Base-by-base conservation (phyloP, 495 filamentous ascomycete genomes). In the Penicillium coprophilum region DNA sequence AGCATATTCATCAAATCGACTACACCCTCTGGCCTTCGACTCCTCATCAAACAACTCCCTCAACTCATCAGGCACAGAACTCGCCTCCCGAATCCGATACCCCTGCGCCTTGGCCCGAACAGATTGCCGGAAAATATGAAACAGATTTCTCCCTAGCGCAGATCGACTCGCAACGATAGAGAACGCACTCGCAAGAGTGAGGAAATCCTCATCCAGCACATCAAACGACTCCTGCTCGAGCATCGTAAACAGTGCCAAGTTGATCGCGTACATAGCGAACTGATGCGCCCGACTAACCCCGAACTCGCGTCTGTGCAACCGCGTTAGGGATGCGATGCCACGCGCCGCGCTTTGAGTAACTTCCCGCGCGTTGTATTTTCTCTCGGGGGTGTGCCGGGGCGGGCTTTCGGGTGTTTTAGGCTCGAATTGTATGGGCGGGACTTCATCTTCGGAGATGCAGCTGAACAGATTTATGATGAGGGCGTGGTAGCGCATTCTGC, bases 241-340 rank as follows among this genome's bases (percentile, higher is more conserved):
- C 59, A 79, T 52, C 0, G 68, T 65, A 55, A 77, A 79, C 3
- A 79, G 56, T 9, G 74, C 76, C 12, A 79, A 64, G 32, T 74
- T 79, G 50, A 79, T 73, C 2, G 74, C 73, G 45, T 76, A 79
- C 56, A 79, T 61, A 12, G 74, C 69, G 43, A 76, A 79, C 20
- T 72, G 67, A 55, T 79, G 76, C 6, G 72, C 71, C 24, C 73
- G 71, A 24, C 58, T 72, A 44, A 77, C 55, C 9, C 75, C 72
- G 48, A 66, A 77, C 38, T 77, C 71, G 10, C 65, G 63, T 4
- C 69, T 66, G 28, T 77, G 70, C 2, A 72, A 58, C 19, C 64
- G 67, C 2, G 68, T 60, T 2, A 79, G 67, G 10, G 50, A 49
- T 6, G 72, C 66, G 8, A 79, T 79, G 2, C 55, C 57, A 3